phyloP scores from a whole-genome alignment of 345 rosid genomes.

The Citrus cavaleriei region DNA sequence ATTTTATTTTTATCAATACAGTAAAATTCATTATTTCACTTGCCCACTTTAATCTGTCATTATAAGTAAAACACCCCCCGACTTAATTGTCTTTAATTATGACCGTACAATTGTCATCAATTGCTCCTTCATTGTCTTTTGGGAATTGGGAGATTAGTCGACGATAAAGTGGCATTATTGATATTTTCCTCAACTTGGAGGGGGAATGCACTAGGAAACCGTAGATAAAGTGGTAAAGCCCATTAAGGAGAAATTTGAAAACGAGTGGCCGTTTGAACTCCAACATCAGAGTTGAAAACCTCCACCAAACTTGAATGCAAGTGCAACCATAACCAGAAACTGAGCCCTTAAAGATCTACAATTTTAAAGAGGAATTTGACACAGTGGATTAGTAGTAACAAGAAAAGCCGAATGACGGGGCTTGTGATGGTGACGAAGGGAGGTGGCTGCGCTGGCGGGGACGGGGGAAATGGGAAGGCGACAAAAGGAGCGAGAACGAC shows the following conservation, averaged over 20 bases:
- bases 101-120: neutral
- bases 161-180: conserved; percentile 16
- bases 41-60: neutral
- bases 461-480: conserved; percentile 28
- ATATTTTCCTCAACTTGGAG: neutral
- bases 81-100: neutral
- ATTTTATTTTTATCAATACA: neutral
- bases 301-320: conserved; percentile 36
- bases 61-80: neutral
- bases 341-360: neutral
- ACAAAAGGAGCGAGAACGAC: conserved; percentile 19
- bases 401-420: conserved; percentile 56
- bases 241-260: conserved; percentile 43
- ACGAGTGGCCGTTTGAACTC: conserved; percentile 70
- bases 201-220: neutral
- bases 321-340: conserved; percentile 4
- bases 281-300: conserved; percentile 19
- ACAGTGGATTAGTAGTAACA: neutral
- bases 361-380: conserved; percentile 4
- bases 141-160: no score
- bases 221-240: conserved; percentile 30
- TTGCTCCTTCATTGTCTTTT: neutral
- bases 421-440: conserved; percentile 78
- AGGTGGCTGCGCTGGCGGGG: conserved; percentile 62
- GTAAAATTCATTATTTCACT: neutral